Base-by-base conservation (phyloP, 1,139 yeast species). In the Chernovozyma sophiae-reginae region DNA sequence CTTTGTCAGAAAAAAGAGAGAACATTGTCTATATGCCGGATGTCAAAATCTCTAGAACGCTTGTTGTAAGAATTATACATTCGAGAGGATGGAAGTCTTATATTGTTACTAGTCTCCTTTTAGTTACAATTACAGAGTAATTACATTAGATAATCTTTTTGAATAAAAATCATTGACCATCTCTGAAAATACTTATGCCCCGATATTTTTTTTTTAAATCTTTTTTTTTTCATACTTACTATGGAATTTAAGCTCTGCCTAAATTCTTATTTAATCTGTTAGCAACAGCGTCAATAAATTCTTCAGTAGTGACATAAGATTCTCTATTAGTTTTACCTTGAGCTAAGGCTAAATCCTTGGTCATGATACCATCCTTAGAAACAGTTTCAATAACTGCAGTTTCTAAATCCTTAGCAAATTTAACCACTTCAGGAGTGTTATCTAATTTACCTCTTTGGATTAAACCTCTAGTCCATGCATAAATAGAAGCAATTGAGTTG, bases 401-500 rank as follows among this genome's bases (percentile, higher is more conserved):
- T 68, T 90, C 97, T 50, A 90, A 74, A 32, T 72, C 62, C 55
- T 83, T 70, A 44, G 87, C 97, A 57, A 90, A 90, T 45, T 77
- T 65, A 41, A 81, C 76, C 33, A 90, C 95, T 23, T 84, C 92
- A 24, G 92, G 94, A 32, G 96, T 87, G 37, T 65, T 64, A 61
- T 90, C 97, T 46, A 90, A 73, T 58, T 77, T 81, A 51, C 97
- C 97, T 69, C 97, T 86, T 72, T 85, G 94, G 48, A 79, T 79
- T 41, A 90, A 62, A 52, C 97, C 97, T 60, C 95, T 81, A 35
- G 96, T 77, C 97, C 97, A 90, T 30, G 97, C 97, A 54, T 82
- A 90, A 53, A 90, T 90, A 22, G 96, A 87, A n/a, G 97, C 97
- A 65, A 90, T 90, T 31, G 97, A 89, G 70, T 90, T 90, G 47